A percentile compares a stretch with the other conserved stretches of the same genome.
Conservation (phyloP, 257 asterid species). For the Lycium barbarum region DNA sequence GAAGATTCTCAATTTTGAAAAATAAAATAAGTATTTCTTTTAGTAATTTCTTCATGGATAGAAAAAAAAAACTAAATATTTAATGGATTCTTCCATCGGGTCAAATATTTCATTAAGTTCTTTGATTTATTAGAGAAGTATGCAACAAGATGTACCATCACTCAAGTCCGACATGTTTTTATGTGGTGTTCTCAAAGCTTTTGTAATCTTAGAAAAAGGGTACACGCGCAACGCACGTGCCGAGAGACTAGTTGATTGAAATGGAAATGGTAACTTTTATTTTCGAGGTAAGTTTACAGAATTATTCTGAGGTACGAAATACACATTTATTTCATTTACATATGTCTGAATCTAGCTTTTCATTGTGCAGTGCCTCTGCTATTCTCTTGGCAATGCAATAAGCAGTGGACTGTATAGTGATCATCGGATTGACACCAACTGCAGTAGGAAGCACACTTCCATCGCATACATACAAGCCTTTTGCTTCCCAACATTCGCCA, state of each 20-base stretch:
- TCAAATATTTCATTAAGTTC: too few relatives aligned
- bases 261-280: background rate
- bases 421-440: conserved; percentile 87
- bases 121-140: too few relatives aligned
- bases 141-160: too few relatives aligned
- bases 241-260: background rate
- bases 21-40: too few relatives aligned
- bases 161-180: too few relatives aligned
- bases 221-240: too few relatives aligned
- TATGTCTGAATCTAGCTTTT: conserved; percentile 23
- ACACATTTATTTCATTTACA: background rate
- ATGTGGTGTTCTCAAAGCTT: too few relatives aligned
- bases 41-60: too few relatives aligned
- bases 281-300: background rate
- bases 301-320: background rate
- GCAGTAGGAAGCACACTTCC: conserved; percentile 87
- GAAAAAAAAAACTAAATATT: too few relatives aligned
- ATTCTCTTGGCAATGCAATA: conserved; percentile 71
- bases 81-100: too few relatives aligned
- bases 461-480: conserved; percentile 82
- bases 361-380: conserved; percentile 46
- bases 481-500: conserved; percentile 93
- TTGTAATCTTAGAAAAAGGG: too few relatives aligned
- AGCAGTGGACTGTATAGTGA: conserved; percentile 86
- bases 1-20: too few relatives aligned